Conservation (phyloP, 2,329 filamentous ascomycete species). For the Kalmusia sp. region DNA sequence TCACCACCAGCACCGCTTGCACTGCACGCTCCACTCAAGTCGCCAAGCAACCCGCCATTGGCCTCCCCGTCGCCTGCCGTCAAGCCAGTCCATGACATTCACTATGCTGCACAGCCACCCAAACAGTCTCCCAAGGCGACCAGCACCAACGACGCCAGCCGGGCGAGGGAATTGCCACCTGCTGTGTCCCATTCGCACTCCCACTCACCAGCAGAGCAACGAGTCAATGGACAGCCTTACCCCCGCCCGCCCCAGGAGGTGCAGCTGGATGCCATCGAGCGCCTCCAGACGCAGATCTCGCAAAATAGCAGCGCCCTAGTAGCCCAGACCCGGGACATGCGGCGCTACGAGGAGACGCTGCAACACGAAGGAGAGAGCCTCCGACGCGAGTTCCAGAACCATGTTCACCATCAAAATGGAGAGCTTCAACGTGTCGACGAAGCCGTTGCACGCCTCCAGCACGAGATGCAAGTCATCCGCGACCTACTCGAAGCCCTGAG, state of each 20-base stretch:
- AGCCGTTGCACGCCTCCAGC: conserved; percentile 47
- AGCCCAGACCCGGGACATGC: conserved; percentile 40
- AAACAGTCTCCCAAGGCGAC: conserved; percentile 22
- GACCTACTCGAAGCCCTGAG: conserved; percentile 45
- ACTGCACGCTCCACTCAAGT: conserved; percentile 22
- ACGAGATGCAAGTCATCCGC: conserved; percentile 50
- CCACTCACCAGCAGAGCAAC: conserved; percentile 22
- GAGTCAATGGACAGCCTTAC: conserved; percentile 35
- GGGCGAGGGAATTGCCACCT: conserved; percentile 22
- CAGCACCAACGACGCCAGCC: conserved; percentile 19
- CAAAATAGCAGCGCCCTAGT: conserved; percentile 51
- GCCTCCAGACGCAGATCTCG: conserved; percentile 57
- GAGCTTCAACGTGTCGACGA: conserved; percentile 51
- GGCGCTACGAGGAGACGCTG: conserved; percentile 34
- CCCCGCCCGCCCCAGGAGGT: conserved; percentile 38
- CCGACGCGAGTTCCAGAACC: conserved; percentile 44
- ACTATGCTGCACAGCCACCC: conserved; percentile 21
- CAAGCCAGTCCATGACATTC: conserved; percentile 23
- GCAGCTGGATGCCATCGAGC: conserved; percentile 50
- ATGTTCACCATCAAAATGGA: conserved; percentile 33
- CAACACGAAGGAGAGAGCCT: conserved; percentile 44
- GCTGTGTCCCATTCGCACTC: conserved; percentile 14
- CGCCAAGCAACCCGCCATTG: conserved; percentile 21
- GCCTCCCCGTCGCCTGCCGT: conserved; percentile 23
- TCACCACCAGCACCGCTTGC: conserved; percentile 24